Evolutionary conservation across 495 filamentous ascomycete genomes (phyloP).

Genomic region (Aspergillus baeticus): DNA sequence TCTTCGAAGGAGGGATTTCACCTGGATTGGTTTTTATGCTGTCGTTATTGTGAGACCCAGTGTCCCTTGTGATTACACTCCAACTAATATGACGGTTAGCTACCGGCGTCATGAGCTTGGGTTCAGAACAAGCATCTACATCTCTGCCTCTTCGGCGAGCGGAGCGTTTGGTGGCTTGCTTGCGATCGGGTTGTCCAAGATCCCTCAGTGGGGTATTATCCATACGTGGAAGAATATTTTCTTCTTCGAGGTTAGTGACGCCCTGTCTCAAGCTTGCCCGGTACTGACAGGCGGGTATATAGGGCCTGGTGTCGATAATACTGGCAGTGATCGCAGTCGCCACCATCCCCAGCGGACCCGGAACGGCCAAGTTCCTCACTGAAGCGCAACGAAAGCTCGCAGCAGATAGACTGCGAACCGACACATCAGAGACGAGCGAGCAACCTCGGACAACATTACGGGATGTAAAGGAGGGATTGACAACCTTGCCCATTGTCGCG

Average conservation of each 20-base stretch:
- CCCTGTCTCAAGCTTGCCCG: too few species aligned
- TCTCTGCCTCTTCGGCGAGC: constrained; percentile 11
- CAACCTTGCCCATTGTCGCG: not conserved
- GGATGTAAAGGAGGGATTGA: constrained; percentile 1
- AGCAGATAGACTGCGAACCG: not conserved
- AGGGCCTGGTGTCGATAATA: constrained; percentile 9
- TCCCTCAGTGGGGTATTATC: constrained; percentile 8
- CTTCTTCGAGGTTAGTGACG: constrained; percentile 11
- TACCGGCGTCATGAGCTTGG: constrained; percentile 14
- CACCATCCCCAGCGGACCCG: constrained; percentile 2
- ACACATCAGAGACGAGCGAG: constrained; percentile 6
- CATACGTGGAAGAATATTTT: constrained; percentile 12
- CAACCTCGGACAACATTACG: not conserved
- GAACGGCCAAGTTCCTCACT: constrained; percentile 1
- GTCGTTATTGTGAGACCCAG: constrained; percentile 5
- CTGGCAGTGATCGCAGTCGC: constrained; percentile 4
- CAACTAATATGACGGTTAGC: too few species aligned
- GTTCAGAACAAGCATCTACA: constrained; percentile 12
- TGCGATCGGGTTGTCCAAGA: constrained; percentile 6
- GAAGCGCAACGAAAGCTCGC: not conserved
- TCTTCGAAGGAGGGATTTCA: constrained; percentile 4
- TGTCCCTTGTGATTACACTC: not conserved
- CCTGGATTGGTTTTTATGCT: constrained; percentile 4
- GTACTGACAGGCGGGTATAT: not conserved
- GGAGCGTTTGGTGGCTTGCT: constrained; percentile 12